Percentiles rank a stretch among this genome's conserved stretches.
phyloP scores from a whole-genome alignment of 257 asterid genomes.

The Primulina tabacum region DNA sequence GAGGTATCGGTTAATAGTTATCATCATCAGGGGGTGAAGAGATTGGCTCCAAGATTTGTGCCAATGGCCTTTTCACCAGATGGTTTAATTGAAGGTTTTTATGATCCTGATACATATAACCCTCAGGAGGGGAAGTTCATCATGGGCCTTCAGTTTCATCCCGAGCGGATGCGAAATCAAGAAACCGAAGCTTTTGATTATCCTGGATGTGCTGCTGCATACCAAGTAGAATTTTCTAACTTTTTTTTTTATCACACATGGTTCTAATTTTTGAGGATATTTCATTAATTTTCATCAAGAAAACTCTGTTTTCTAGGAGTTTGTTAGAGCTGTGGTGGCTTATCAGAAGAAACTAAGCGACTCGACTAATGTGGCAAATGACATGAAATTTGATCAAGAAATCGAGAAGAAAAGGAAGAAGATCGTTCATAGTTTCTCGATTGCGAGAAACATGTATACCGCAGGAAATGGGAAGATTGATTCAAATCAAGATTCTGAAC shows the following conservation, averaged over 20 bases:
- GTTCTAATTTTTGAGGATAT: not conserved
- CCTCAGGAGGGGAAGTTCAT: conserved; percentile 88
- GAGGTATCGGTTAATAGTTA: conserved; percentile 74
- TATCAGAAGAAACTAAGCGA: conserved; percentile 53
- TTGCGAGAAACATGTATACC: conserved; percentile 49
- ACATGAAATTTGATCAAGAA: conserved; percentile 34
- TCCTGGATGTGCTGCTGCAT: conserved; percentile 66
- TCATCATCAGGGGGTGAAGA: conserved; percentile 91
- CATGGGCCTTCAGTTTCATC: conserved; percentile 95
- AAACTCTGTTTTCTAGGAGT: conserved; percentile 40
- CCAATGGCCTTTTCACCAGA: conserved; percentile 91
- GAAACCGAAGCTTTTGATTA: conserved; percentile 71
- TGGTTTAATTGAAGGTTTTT: conserved; percentile 81
- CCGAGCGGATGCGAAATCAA: conserved; percentile 67
- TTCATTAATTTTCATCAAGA: not conserved
- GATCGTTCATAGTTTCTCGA: conserved; percentile 53
- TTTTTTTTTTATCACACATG: not conserved
- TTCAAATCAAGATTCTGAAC: conserved; percentile 46
- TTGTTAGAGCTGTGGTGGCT: conserved; percentile 65
- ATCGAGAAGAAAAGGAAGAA: conserved; percentile 46
- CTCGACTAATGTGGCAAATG: conserved; percentile 24
- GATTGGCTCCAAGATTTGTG: conserved; percentile 72
- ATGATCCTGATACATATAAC: conserved; percentile 74
- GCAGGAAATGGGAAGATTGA: conserved; percentile 11
- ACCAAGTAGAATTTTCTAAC: conserved; percentile 36